These are phyloP conservation scores for Pythium monospermum DNA, from an alignment of 352 stramenopile species.

Conservation along the genomic window DNA sequence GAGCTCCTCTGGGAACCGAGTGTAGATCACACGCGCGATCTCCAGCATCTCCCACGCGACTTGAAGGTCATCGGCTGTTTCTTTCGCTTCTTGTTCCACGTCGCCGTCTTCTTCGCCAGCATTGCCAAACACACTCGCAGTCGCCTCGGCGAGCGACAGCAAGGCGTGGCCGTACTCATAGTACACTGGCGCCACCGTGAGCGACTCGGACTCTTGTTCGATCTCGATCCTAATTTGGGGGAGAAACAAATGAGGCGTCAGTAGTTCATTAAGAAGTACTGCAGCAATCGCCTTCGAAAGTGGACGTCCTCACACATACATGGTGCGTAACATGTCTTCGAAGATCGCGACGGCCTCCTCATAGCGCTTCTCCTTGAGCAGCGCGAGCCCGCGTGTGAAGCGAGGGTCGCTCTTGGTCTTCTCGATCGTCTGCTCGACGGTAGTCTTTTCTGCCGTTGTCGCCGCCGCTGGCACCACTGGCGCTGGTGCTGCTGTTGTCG, in stretches of 20 bases:
- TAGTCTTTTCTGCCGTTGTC: slow-evolving; percentile 1
- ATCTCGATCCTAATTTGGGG: slow-evolving; percentile 53
- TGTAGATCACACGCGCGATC: slow-evolving; percentile 76
- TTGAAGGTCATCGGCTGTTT: slow-evolving; percentile 68
- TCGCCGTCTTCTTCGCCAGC: slow-evolving; percentile 32
- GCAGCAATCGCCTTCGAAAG: background rate
- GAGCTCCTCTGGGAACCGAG: slow-evolving; percentile 57
- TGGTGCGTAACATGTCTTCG: slow-evolving; percentile 71
- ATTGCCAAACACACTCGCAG: slow-evolving; percentile 25
- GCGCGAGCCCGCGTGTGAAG: slow-evolving; percentile 57
- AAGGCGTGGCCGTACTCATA: slow-evolving; percentile 83
- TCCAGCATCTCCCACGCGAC: slow-evolving; percentile 87
- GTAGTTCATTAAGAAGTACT: background rate
- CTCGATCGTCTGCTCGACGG: slow-evolving; percentile 31
- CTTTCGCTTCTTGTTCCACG: slow-evolving; percentile 49
- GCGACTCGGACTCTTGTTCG: slow-evolving; percentile 62
- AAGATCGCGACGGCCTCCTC: slow-evolving; percentile 77
- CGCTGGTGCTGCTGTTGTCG: slow-evolving; percentile 3
- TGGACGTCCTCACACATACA: slow-evolving; percentile 30
- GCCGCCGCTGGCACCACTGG: slow-evolving; percentile 4
- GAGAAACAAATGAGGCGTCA: background rate
- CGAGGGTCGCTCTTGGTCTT: slow-evolving; percentile 67
- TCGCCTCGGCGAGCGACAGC: slow-evolving; percentile 59
- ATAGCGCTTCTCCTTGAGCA: slow-evolving; percentile 77
- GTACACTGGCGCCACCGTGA: slow-evolving; percentile 40